Base-by-base conservation (phyloP, 441 rosid genomes). In the Jatropha multifida region DNA sequence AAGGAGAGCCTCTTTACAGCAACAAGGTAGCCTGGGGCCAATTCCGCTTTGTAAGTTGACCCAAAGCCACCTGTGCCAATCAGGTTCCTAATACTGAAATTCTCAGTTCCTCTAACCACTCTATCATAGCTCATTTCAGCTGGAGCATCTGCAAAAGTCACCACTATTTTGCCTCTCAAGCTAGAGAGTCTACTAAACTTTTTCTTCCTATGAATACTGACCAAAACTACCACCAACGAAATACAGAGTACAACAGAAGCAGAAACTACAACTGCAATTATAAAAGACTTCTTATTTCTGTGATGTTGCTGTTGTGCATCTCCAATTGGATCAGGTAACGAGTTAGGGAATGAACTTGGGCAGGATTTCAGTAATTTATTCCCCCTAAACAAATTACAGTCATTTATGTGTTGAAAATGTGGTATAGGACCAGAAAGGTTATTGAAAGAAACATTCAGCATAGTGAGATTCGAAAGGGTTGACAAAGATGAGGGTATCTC, bases 61-160 rank as follows among this genome's bases (percentile, higher is more conserved):
- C 94, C 92, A 32, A 90, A 90, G 46, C 92, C 94, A 66, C 92
- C 94, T 0, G 85, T 81, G 56, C 94, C 94, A 15, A 90, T 90
- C 63, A 88, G 83, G 78, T 88, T 82, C 73, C 86, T 74, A 3
- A 84, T 51, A 74, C 88, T 87, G 82, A 90, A 90, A 74, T 85
- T 80, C 42, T 84, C 89, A 5, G 94, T 85, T 49, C 90, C 89
- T 76, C 86, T 77, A 64, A 84, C 87, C 40, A 88, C 90, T 75
- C 78, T 83, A 14, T 83, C 90, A 40, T 90, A 90, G 76, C 74
- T 84, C 80, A 90, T 67, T 73, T 83, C 90, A 63, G 77, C 68
- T 4, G 89, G 88, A 77, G 89, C 86, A 78, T 85, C 89, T 23
- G 85, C 85, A 77, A 90, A 90, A 68, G 89, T 86, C 65, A 90